Evolutionary conservation across 306 rosid species (phyloP).

Genomic region (Fragaria iinumae): DNA sequence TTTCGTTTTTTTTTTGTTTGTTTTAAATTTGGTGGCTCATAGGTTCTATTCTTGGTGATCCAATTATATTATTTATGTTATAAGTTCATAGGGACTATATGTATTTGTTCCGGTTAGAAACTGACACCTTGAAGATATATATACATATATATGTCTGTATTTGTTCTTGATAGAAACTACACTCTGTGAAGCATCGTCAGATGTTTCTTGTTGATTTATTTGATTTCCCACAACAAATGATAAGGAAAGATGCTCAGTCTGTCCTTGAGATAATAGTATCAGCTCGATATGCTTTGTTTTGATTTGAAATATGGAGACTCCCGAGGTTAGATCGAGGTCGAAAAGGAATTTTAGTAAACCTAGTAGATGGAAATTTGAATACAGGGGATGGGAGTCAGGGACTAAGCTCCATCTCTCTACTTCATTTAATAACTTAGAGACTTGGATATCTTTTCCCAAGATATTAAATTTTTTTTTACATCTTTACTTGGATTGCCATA

Average conservation of each 20-base stretch:
- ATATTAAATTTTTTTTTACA: not conserved
- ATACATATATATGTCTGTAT: not conserved
- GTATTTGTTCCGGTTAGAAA: too few relatives aligned
- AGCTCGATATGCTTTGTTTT: not conserved
- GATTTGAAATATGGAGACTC: not conserved
- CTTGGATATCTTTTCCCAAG: not conserved
- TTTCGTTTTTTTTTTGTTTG: not conserved
- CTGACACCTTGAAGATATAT: too few relatives aligned
- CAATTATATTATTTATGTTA: not conserved
- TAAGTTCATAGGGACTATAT: too few relatives aligned
- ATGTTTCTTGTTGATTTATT: not conserved
- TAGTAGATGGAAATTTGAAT: not conserved
- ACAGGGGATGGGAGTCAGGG: not conserved
- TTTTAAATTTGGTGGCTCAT: constrained; percentile 16
- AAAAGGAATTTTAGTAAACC: not conserved
- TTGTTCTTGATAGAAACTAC: not conserved
- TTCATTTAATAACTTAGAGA: not conserved
- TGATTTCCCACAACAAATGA: not conserved
- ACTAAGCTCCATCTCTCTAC: not conserved
- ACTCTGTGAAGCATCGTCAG: not conserved
- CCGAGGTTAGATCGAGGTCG: not conserved
- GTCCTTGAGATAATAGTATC: not conserved
- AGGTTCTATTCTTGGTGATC: not conserved
- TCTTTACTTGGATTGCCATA: not conserved
- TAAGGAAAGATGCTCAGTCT: not conserved